These are phyloP conservation scores for Mycena venus DNA, from an alignment of 768 basidiomycete genomes.

Conservation along the genomic window DNA sequence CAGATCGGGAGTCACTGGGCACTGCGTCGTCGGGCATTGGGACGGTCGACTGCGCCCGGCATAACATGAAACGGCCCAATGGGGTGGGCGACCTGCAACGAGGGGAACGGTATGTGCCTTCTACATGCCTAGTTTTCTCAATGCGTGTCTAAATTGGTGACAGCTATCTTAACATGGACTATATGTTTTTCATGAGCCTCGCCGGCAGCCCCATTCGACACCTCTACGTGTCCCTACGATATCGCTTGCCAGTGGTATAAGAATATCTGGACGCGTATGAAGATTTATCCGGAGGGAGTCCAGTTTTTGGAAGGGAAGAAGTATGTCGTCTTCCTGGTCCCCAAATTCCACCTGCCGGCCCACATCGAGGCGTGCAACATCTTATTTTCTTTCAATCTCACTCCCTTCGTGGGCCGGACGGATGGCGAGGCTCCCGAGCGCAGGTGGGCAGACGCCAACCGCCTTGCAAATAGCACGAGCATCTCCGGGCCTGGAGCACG, in stretches of 20 bases:
- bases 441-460: constrained; percentile 47
- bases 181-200: neutral
- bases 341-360: constrained; percentile 48
- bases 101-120: neutral
- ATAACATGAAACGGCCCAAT: constrained; percentile 22
- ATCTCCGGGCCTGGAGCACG: constrained; percentile 48
- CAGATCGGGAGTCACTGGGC: constrained; percentile 19
- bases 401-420: constrained; percentile 35
- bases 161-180: neutral
- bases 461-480: constrained; percentile 45
- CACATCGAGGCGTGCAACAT: constrained; percentile 43
- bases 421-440: constrained; percentile 50
- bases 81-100: neutral
- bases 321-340: constrained; percentile 26
- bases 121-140: neutral
- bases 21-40: constrained; percentile 36
- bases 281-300: constrained; percentile 33
- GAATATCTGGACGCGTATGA: constrained; percentile 33
- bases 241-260: neutral
- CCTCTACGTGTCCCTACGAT: neutral
- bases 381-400: constrained; percentile 44
- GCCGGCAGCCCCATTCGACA: neutral
- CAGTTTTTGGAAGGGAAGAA: neutral
- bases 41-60: constrained; percentile 29
- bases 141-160: neutral